Conservation (phyloP, 208 protist genomes). For the Leishmania martiniquensis region DNA sequence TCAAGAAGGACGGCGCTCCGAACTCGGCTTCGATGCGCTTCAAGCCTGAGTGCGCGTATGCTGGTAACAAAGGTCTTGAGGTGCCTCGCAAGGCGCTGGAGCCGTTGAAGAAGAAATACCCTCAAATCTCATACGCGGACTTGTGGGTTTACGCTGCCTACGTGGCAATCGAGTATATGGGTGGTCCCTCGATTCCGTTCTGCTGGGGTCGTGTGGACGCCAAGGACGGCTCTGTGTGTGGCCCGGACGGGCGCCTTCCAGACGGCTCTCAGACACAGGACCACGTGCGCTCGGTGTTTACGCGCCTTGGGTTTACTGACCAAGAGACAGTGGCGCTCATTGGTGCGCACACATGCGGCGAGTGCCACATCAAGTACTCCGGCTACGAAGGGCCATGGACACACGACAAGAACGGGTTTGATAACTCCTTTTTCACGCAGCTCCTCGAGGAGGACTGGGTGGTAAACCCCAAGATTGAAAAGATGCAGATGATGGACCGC, state of each 20-base stretch:
- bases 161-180: slow-evolving; percentile 94
- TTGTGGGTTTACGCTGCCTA: slow-evolving; percentile 90
- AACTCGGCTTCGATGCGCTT: slow-evolving; percentile 86
- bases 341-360: slow-evolving; percentile 92
- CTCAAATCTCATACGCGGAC: slow-evolving; percentile 93
- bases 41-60: slow-evolving; percentile 72
- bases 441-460: slow-evolving; percentile 90
- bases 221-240: slow-evolving; percentile 65
- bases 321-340: slow-evolving; percentile 94
- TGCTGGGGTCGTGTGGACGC: slow-evolving; percentile 84
- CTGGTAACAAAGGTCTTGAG: slow-evolving; percentile 89
- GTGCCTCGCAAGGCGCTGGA: slow-evolving; percentile 84
- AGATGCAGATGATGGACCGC: slow-evolving; percentile 85
- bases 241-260: slow-evolving; percentile 88
- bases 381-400: slow-evolving; percentile 94
- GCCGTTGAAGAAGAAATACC: slow-evolving; percentile 86
- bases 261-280: slow-evolving; percentile 76
- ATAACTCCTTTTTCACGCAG: slow-evolving; percentile 92
- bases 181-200: slow-evolving; percentile 87
- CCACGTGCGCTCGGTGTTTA: slow-evolving; percentile 90
- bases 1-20: slow-evolving; percentile 58
- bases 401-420: slow-evolving; percentile 85
- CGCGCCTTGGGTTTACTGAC: slow-evolving; percentile 93
- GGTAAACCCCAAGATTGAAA: slow-evolving; percentile 47
- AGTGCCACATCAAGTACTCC: slow-evolving; percentile 84